phyloP scores from a whole-genome alignment of 768 basidiomycete species.

The Cubamyces lactineus region DNA sequence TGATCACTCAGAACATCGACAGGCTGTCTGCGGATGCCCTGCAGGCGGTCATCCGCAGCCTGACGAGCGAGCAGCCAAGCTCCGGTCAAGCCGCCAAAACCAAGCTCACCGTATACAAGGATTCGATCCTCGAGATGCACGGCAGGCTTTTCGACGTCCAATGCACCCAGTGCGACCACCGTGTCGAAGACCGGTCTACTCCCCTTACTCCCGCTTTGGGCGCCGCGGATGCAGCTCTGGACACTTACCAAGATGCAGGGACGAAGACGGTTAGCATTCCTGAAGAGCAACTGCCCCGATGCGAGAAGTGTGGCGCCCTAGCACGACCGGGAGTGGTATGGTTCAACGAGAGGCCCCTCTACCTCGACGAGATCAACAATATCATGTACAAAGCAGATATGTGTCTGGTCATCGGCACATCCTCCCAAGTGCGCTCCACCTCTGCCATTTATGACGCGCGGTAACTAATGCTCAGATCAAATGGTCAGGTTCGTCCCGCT shows the following conservation, averaged over 20 bases:
- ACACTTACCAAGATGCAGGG: conserved; percentile 8
- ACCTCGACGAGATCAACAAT: conserved; percentile 33
- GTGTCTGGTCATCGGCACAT: conserved; percentile 44
- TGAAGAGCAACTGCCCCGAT: conserved; percentile 33
- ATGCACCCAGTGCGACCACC: conserved; percentile 41
- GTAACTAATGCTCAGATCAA: background rate
- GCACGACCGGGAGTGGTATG: conserved; percentile 43
- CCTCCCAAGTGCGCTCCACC: conserved; percentile 34
- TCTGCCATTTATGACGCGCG: background rate
- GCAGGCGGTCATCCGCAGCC: conserved; percentile 20
- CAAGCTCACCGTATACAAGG: conserved; percentile 3
- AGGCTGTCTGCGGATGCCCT: conserved; percentile 47
- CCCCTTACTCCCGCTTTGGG: conserved; percentile 24
- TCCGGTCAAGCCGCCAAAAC: background rate
- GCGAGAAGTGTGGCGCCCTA: conserved; percentile 35
- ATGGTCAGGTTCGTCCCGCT: conserved; percentile 37
- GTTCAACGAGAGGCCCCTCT: conserved; percentile 40
- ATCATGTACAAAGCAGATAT: conserved; percentile 37
- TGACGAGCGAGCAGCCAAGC: background rate
- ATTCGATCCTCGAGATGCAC: conserved; percentile 55
- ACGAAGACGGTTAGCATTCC: conserved; percentile 27
- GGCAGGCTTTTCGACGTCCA: conserved; percentile 54
- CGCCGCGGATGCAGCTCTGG: conserved; percentile 29
- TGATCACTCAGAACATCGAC: conserved; percentile 64
- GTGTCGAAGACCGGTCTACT: conserved; percentile 45